Evolutionary conservation across 2,329 filamentous ascomycete genomes (phyloP), one percentile per base, ranked within the genome.

Genomic region (Hirsutella thompsonii): DNA sequence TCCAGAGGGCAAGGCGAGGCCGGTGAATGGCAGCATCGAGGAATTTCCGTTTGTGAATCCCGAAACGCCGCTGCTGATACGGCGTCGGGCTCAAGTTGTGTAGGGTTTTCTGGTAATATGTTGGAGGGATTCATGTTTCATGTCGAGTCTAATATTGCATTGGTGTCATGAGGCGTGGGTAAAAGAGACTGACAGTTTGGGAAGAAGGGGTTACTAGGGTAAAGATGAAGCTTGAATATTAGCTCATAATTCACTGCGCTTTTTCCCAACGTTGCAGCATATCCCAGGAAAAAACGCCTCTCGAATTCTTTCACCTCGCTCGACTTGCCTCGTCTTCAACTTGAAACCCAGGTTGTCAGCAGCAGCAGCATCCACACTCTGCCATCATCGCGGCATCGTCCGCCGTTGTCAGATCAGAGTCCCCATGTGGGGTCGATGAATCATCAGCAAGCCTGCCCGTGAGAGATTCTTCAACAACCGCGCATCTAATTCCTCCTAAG

Each of bases 1-100:
- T 28, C 40, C 42, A 5, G 40, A 38, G 10, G 44, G 44, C 3
- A 21, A 16, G 10, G 26, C 19, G 5, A 18, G 39, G 37, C 42
- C 42, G n/a, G 21, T 8, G 13, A 44, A 42, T 16, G 23, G 30
- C 5, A 36, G 42, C 18, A 38, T 46, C 19, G 42, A 46, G 20
- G 44, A 46, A 35, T 46, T 44, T 37, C 44, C 44, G 10, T 34
- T 40, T 14, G 14, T 43, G 4, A 28, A 44, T 14, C 16, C 39
- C 14, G 11, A 37, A 3, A 46, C 41, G 26, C 21, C 37, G 39
- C 18, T 46, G 33, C 29, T 46, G 34, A 36, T 46, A 18, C 42
- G 41, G 26, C 28, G 38, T 9, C 39, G 44, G 5, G 14, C 35
- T 5, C 29, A 38, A 8, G 35, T 14, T 8, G 13, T 14, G 30